Base-by-base conservation (phyloP, 108 stramenopile species). In the Skeletonema menzelii region DNA sequence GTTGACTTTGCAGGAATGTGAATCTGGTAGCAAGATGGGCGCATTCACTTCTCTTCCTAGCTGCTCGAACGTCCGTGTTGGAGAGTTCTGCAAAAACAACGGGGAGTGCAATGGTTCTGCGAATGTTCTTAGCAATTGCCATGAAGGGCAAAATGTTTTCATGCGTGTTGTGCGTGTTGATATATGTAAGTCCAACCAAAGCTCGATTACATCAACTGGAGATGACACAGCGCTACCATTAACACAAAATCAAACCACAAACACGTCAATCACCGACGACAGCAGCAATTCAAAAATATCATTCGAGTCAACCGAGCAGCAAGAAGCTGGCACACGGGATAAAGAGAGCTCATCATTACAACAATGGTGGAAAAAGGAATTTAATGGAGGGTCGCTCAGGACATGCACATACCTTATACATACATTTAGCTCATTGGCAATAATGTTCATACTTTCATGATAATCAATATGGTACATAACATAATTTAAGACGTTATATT, bases 1-100 rank as follows among this genome's bases (percentile, higher is more conserved):
- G 8, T 44, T 79, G 30, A 56, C 6, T 12, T 14, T 15, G 8
- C 37, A 56, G 7, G 78, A 79, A 64, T 79, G 78, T 56, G 22
- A 1, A 53, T 53, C 49, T 24, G 49, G 49, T 53, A 22, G 3
- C 49, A 53, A 24, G 19, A 53, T 22, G 49, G 49, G 49, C 49
- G 49, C 49, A 14, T 53, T 53, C 22, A 0, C 19, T 2, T 56
- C 37, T 49, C 53, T 79, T 64, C 47, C 78, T 2, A 58, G 42
- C 38, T 79, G 78, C 49, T 19, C 61, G 3, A 37, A 63, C 27
- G 37, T 72, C 17, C 60, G 32, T 20, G 27, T 79, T 35, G 78
- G 78, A 19, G 70, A 60, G 40, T n/a, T 73, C 4, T 79, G 78
- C 38, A 57, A 73, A 63, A 59, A 31, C 35, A 17, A 61, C 17